phyloP scores from a whole-genome alignment of 1,139 yeast genomes.

The Candida tunisiensis region DNA sequence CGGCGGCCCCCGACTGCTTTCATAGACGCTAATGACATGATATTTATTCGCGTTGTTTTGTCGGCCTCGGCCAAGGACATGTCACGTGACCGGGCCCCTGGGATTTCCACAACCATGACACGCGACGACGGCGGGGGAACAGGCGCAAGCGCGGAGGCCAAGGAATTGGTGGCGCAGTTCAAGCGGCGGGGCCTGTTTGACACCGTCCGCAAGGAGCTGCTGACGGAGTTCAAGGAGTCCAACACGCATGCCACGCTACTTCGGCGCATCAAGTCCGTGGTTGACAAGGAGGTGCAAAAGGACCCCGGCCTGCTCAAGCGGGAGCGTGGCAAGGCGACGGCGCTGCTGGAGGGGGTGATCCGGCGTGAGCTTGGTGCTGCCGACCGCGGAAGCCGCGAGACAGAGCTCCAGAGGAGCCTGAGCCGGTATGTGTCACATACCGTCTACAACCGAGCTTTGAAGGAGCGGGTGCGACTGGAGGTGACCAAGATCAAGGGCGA shows the following conservation, averaged over 20 bases:
- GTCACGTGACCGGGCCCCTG: not conserved
- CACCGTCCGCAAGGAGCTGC: slow-evolving; percentile 11
- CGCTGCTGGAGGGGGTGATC: slow-evolving; percentile 14
- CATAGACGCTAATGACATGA: too few relatives aligned
- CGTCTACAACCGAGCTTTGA: not conserved
- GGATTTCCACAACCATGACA: not conserved
- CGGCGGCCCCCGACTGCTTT: too few relatives aligned
- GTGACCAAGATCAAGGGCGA: too few relatives aligned
- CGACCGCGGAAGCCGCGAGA: not conserved
- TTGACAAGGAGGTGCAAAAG: slow-evolving; percentile 11
- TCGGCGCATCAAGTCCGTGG: slow-evolving; percentile 10
- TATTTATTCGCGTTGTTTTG: too few relatives aligned
- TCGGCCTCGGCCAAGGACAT: too few relatives aligned
- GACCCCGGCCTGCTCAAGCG: slow-evolving; percentile 11
- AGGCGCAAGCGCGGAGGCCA: slow-evolving; percentile 27
- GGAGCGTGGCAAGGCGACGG: slow-evolving; percentile 15
- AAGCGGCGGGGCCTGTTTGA: slow-evolving; percentile 17
- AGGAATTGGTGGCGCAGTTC: slow-evolving; percentile 9
- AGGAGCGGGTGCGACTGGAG: too few relatives aligned
- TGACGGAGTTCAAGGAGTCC: slow-evolving; percentile 11
- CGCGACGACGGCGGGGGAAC: not conserved
- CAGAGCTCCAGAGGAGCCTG: too few relatives aligned
- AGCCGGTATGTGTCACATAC: not conserved
- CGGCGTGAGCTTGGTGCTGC: slow-evolving; percentile 5
- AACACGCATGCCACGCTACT: slow-evolving; percentile 8